Base-by-base conservation (phyloP, 2,329 filamentous ascomycete species). In the Colletotrichum falcatum region DNA sequence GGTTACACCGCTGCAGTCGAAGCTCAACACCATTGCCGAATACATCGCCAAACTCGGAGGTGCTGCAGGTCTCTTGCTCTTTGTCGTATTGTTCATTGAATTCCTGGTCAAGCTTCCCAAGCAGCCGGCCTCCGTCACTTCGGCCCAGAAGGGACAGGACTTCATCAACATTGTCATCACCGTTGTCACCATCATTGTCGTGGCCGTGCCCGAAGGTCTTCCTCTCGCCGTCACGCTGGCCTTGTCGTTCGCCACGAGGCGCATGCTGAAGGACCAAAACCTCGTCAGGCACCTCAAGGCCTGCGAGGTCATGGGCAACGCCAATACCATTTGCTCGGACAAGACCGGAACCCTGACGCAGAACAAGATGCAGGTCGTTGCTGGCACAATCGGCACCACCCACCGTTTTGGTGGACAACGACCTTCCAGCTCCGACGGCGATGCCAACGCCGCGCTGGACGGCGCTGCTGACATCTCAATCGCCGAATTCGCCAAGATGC, bases 51-150 rank as follows among this genome's bases (percentile, higher is more conserved):
- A 92, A 79, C 83, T 94, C 44, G 92, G 92, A 80, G 94, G 93
- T 78, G 90, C 86, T 61, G 93, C 94, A 59, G 94, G 92, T 73
- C 83, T 96, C 18, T 83, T 94, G 11, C 85, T 97, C 56, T 97
- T 98, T 81, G 86, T 95, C 56, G 92, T 97, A 55, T 86, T 97
- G 18, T 89, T 97, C 76, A 95, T 97, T 82, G 89, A 94, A 76
- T 98, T 97, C 78, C 84, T 96, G 12, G 93, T 90, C 58, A 83
- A 89, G 16, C 86, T 97, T 3, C 83, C 85, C 7, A 78, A 86
- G 80, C 65, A 82, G 80, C 73, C 73, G 23, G 84, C 88, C 68
- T 73, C 77, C 4, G 82, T 82, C 1, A 86, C 86, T 0, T 86
- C 94, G 3, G 90, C 93, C 3, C 80, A 90, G 63, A 97, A 97